Percentiles rank a stretch among this genome's conserved stretches.
Conservation (phyloP, 192 early-diverging fungal species). For the Gorgonomyces haynaldii region DNA sequence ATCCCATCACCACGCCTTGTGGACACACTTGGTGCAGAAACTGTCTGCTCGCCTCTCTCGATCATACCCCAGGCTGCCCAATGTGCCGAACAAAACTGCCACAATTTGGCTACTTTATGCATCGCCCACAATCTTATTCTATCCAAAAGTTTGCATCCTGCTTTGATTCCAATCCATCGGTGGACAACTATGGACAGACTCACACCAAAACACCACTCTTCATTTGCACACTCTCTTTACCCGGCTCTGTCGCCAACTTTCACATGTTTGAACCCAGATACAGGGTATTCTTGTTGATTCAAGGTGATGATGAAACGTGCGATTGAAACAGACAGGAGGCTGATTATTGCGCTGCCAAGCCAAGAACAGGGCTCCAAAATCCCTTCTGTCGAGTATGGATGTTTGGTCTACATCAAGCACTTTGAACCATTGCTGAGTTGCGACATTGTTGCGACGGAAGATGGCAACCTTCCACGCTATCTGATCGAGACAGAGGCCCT, state of each 20-base stretch:
- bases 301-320: constrained; percentile 6
- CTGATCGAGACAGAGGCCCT: constrained; percentile 4
- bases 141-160: background rate
- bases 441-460: constrained; percentile 2
- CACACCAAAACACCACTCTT: constrained; percentile 13
- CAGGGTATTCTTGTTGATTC: constrained; percentile 7
- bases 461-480: constrained; percentile 8
- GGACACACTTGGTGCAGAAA: constrained; percentile 55
- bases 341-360: constrained; percentile 8
- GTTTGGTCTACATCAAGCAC: constrained; percentile 12
- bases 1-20: constrained; percentile 53
- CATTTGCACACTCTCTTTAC: constrained; percentile 15
- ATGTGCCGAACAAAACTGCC: constrained; percentile 11
- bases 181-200: background rate
- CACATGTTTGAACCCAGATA: constrained; percentile 22
- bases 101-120: constrained; percentile 7
- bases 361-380: background rate
- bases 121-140: constrained; percentile 1
- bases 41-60: constrained; percentile 46
- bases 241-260: background rate
- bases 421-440: constrained; percentile 13
- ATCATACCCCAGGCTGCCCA: constrained; percentile 32
- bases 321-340: constrained; percentile 5
- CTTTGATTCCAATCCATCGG: background rate
- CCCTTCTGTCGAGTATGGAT: constrained; percentile 12